Base-by-base conservation (phyloP, 176 grass and related monocot species). In the Dactylis glomerata region DNA sequence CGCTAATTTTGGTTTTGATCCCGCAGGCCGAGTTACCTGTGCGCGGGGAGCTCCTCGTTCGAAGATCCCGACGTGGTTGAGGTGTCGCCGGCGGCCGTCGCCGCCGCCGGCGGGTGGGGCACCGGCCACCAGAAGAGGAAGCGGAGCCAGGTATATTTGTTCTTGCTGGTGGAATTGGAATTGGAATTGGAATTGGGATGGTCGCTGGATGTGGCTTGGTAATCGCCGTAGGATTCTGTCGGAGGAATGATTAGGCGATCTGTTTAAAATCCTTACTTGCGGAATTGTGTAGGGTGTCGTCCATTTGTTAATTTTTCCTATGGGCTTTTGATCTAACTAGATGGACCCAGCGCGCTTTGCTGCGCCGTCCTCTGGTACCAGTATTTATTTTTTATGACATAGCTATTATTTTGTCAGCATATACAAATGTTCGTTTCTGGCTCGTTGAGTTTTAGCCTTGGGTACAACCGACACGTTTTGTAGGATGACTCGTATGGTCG, bases 21-120 rank as follows among this genome's bases (percentile, higher is more conserved):
- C 20, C 36, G 23, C 70, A 54, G 80, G 76, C 91, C 86, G 85
- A 79, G 78, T 46, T 82, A 77, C 20, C 76, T 92, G 49, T 86
- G 58, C 75, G 62, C 88, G 23, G 88, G 82, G 12, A 84, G 90
- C 63, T 86, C 93, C 19, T 86, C 87, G 32, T 88, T 77, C 64
- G 87, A 90, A 62, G 90, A 95, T 33, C 85, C 85, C 26, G 93
- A 92, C 40, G 76, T 95, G 47, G 64, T 92, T 34, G 93, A 95
- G 88, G 36, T 95, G 17, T 78, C 90, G 1, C 62, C 88, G 71
- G 84, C 88, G 0, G 81, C 69, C 40, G 81, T 79, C 44, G 87
- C 82, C 76, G 71, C 81, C 10, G 62, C 82, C 16, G 86, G 41
- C 20, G 89, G 81, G 3, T 88, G 93, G 93, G 38, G 52, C 83